Percentiles rank a stretch among this genome's conserved stretches.
These are phyloP conservation scores for Porcisia hertigi DNA, from an alignment of 208 protist genomes.

Conservation along the genomic window DNA sequence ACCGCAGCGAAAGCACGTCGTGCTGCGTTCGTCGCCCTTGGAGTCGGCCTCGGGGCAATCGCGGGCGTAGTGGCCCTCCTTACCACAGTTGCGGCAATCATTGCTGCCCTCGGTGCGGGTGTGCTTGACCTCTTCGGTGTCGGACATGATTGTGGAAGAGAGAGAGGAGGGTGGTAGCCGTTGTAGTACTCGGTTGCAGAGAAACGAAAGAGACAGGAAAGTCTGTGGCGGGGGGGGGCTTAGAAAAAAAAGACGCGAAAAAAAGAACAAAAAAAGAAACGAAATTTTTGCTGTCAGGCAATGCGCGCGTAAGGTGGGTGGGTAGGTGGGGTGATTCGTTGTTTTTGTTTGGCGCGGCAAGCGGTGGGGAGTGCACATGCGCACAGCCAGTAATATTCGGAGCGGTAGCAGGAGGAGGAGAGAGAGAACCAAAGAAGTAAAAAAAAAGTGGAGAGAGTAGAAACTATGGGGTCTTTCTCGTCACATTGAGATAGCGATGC, in stretches of 20 bases:
- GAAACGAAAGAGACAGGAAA: background rate
- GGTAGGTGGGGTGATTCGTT: background rate
- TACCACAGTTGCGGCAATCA: constrained; percentile 75
- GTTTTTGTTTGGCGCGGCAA: too few relatives aligned
- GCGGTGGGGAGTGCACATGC: too few relatives aligned
- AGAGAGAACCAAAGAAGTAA: too few relatives aligned
- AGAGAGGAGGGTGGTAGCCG: background rate
- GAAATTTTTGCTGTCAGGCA: background rate
- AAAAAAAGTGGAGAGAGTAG: too few relatives aligned
- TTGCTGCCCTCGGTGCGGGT: constrained; percentile 31
- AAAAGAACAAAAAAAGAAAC: background rate
- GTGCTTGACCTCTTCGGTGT: constrained; percentile 34
- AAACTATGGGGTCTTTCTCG: too few relatives aligned
- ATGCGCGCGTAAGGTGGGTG: background rate
- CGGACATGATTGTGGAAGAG: constrained; percentile 21
- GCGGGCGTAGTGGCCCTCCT: constrained; percentile 83
- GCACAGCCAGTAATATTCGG: too few relatives aligned
- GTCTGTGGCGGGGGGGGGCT: background rate
- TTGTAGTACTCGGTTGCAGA: background rate
- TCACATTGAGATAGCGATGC: too few relatives aligned
- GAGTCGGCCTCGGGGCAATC: constrained; percentile 72
- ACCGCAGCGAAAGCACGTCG: constrained; percentile 70
- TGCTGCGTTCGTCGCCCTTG: constrained; percentile 40
- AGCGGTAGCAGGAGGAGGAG: too few relatives aligned
- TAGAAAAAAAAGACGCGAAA: background rate